phyloP scores from a whole-genome alignment of 2,329 filamentous ascomycete genomes.

The Fusarium sp. region DNA sequence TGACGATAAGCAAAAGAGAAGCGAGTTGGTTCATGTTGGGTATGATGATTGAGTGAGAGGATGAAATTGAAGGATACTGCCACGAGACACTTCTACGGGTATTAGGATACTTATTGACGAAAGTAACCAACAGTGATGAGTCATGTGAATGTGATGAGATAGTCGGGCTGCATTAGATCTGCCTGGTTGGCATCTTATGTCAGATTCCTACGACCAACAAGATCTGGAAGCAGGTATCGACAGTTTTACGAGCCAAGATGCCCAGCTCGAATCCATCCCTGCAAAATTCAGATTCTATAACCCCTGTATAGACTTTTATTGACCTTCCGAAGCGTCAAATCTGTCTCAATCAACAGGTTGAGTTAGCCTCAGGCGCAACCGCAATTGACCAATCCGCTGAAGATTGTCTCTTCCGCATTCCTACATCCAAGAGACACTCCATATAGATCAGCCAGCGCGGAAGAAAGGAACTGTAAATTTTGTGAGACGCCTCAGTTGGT shows the following conservation, averaged over 20 bases:
- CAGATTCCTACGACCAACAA: background rate
- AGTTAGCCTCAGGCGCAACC: accelerated
- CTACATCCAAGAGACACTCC: accelerated
- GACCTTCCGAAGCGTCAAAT: background rate
- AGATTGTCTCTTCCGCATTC: background rate
- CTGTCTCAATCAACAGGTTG: background rate
- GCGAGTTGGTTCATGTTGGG: background rate
- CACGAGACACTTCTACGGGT: too few species aligned
- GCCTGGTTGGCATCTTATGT: background rate
- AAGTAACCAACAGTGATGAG: accelerated
- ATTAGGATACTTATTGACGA: background rate
- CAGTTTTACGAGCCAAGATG: accelerated
- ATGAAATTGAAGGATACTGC: too few species aligned
- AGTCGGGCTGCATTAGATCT: background rate
- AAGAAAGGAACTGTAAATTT: accelerated
- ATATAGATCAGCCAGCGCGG: accelerated
- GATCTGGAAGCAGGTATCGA: background rate
- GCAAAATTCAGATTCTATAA: accelerated
- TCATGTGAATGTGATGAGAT: background rate
- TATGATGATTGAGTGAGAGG: too few species aligned
- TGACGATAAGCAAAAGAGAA: background rate
- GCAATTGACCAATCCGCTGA: background rate
- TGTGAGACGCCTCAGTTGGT: accelerated
- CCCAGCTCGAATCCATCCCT: accelerated
- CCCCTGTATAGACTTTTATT: background rate